A percentile compares a stretch with the other conserved stretches of the same genome.
Conservation (phyloP, 208 protist species). For the Leishmania lainsoni region DNA sequence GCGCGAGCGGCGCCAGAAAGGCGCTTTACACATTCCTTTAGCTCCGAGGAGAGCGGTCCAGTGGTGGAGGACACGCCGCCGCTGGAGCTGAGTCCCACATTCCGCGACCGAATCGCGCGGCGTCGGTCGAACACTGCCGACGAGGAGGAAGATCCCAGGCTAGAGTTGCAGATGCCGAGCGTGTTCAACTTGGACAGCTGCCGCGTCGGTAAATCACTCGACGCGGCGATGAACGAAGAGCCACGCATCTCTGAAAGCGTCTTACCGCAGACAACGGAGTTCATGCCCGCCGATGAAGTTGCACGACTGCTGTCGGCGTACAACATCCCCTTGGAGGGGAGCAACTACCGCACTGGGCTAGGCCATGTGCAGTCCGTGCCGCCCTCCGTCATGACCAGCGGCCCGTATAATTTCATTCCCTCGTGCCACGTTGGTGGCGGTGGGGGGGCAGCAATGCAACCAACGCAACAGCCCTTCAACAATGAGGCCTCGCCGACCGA, state of each 20-base stretch:
- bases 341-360: neutral
- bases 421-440: constrained; percentile 9
- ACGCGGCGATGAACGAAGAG: constrained; percentile 13
- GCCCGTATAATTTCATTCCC: constrained; percentile 11
- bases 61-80: constrained; percentile 34
- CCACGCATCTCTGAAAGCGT: neutral
- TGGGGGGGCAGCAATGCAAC: neutral
- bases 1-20: neutral
- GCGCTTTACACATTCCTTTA: constrained; percentile 4
- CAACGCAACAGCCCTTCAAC: constrained; percentile 17
- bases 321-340: constrained; percentile 8
- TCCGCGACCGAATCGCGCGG: constrained; percentile 23
- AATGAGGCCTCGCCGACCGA: neutral
- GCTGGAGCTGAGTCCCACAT: constrained; percentile 13
- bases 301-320: constrained; percentile 1
- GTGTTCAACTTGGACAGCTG: constrained; percentile 17
- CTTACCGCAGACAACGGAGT: constrained; percentile 4
- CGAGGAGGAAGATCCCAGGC: constrained; percentile 4
- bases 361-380: constrained; percentile 7
- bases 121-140: constrained; percentile 7
- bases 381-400: neutral
- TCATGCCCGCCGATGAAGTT: neutral
- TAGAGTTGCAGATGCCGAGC: constrained; percentile 14
- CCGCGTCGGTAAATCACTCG: neutral
- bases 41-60: constrained; percentile 34